A percentile compares a stretch with the other conserved stretches of the same genome.
Evolutionary conservation across 768 basidiomycete species (phyloP).

Genomic region (Exsudoporus frostii): DNA sequence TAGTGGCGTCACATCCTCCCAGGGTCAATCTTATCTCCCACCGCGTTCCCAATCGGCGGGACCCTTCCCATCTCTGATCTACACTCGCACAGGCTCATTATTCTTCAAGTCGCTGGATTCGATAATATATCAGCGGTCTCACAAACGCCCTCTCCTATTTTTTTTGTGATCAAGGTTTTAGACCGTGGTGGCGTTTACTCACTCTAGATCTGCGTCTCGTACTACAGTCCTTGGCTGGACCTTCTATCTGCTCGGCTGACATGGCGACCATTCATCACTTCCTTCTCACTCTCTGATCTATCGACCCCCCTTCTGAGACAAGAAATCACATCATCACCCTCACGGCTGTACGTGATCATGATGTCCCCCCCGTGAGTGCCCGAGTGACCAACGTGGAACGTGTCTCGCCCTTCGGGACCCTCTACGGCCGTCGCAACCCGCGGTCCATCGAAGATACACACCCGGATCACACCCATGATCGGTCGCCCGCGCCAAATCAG

Average conservation of each 20-base stretch:
- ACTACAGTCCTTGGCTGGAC: background rate
- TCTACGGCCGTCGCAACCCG: conserved; percentile 21
- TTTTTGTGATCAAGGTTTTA: conserved; percentile 17
- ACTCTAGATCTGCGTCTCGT: too few relatives aligned
- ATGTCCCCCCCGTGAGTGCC: conserved; percentile 11
- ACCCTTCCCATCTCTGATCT: conserved; percentile 13
- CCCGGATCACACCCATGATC: conserved; percentile 4
- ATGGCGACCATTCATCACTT: conserved; percentile 6
- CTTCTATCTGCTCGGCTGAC: background rate
- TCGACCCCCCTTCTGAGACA: conserved; percentile 1
- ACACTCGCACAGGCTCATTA: background rate
- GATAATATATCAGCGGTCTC: background rate
- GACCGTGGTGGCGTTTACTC: background rate
- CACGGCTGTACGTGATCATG: conserved; percentile 23
- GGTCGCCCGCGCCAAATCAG: conserved; percentile 7
- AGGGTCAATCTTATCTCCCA: conserved; percentile 35
- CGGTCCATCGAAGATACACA: conserved; percentile 7
- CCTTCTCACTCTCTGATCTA: background rate
- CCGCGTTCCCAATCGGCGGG: conserved; percentile 2
- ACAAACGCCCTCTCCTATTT: background rate
- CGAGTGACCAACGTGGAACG: conserved; percentile 16
- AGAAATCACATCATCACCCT: conserved; percentile 12
- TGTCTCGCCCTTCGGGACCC: conserved; percentile 19
- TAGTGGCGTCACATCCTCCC: conserved; percentile 24
- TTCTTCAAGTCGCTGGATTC: background rate